These are phyloP conservation scores for Cynara cardunculus DNA, from an alignment of 129 eudicot genomes.

Conservation along the genomic window DNA sequence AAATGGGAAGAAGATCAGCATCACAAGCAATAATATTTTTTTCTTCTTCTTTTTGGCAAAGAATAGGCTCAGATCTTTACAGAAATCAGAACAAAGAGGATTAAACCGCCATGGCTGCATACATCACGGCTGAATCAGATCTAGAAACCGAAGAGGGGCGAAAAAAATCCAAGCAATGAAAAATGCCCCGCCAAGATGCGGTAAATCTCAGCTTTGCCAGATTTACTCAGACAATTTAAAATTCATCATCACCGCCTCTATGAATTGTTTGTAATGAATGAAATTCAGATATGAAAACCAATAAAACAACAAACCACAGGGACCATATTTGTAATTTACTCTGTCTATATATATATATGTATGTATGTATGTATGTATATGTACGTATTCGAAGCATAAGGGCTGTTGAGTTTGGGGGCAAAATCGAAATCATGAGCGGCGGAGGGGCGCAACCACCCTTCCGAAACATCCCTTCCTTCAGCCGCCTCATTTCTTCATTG, in stretches of 20 bases:
- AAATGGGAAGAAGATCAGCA: neutral
- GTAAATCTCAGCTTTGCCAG: neutral
- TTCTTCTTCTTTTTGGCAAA: neutral
- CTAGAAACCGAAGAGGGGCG: neutral
- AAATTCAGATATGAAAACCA: neutral
- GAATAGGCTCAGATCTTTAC: conserved; percentile 26
- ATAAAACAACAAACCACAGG: neutral
- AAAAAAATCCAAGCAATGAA: neutral
- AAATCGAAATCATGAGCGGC: conserved; percentile 15
- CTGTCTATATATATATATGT: neutral
- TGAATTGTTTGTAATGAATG: neutral
- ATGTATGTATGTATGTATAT: neutral
- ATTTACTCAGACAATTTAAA: conserved; percentile 17
- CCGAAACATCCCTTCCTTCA: conserved; percentile 21
- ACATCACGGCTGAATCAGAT: neutral
- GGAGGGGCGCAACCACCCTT: conserved; percentile 38
- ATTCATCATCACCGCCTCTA: conserved; percentile 22
- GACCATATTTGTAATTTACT: neutral
- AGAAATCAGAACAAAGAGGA: neutral
- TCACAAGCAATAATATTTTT: neutral
- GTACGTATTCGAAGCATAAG: neutral
- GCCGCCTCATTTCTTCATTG: conserved; percentile 17
- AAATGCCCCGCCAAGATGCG: conserved; percentile 28
- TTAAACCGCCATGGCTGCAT: conserved; percentile 21
- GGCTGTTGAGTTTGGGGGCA: conserved; percentile 22